A percentile compares a stretch with the other conserved stretches of the same genome.
Evolutionary conservation across 163 green algal genomes (phyloP).

Genomic region (Chlamydomonas reinhardtii): DNA sequence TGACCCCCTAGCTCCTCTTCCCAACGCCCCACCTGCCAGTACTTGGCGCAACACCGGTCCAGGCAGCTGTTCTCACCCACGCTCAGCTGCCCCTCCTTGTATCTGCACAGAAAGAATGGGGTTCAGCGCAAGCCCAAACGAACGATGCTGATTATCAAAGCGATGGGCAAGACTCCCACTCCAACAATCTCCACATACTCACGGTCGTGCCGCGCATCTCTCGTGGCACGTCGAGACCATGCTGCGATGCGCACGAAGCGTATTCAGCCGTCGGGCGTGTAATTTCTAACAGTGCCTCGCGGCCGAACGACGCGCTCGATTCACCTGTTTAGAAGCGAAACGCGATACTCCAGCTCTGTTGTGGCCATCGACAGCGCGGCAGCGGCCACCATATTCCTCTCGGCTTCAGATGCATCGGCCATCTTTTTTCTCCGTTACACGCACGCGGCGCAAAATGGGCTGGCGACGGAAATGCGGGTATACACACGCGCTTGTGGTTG

Average conservation of each 20-base stretch:
- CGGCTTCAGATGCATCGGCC: conserved; percentile 7
- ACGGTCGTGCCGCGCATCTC: conserved; percentile 77
- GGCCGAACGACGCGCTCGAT: not conserved
- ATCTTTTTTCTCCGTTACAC: no score
- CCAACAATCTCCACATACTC: conserved; percentile 10
- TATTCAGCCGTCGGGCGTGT: not conserved
- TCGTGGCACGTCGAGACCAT: conserved; percentile 93
- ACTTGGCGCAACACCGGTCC: conserved; percentile 95
- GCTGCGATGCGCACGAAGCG: conserved; percentile 61
- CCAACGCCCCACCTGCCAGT: conserved; percentile 90
- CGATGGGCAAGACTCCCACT: not conserved
- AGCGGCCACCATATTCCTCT: conserved; percentile 32
- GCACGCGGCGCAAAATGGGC: no score
- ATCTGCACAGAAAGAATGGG: conserved; percentile 63
- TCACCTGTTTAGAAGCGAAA: conserved; percentile 95
- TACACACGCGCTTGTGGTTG: no score
- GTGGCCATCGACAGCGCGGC: conserved; percentile 78
- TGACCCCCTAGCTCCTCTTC: no score
- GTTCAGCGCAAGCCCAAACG: not conserved
- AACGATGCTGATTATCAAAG: no score
- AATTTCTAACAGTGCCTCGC: not conserved
- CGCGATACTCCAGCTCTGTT: conserved; percentile 95
- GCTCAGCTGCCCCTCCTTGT: conserved; percentile 95
- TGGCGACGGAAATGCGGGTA: no score
- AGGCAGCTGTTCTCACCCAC: conserved; percentile 97